A percentile compares a stretch with the other conserved stretches of the same genome.
These are phyloP conservation scores for Salix dunnii DNA, from an alignment of 345 rosid genomes.

Conservation along the genomic window DNA sequence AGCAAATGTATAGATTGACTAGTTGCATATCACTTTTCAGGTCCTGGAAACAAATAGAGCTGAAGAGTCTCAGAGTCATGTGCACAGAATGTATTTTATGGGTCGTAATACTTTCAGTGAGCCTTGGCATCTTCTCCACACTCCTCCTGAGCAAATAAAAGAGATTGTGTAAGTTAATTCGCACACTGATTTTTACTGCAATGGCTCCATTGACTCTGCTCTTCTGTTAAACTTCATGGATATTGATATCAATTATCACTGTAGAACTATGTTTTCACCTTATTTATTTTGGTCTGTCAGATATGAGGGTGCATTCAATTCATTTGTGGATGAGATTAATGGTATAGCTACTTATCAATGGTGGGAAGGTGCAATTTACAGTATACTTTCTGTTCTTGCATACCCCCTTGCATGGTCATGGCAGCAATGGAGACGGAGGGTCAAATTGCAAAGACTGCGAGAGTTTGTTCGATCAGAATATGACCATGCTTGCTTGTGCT, in stretches of 20 bases:
- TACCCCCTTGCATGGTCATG: slow-evolving; percentile 98
- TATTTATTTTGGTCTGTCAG: slow-evolving; percentile 41
- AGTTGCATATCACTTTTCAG: slow-evolving; percentile 40
- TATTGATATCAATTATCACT: neutral
- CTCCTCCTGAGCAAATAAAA: slow-evolving; percentile 90
- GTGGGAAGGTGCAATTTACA: slow-evolving; percentile 98
- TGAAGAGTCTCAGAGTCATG: slow-evolving; percentile 91
- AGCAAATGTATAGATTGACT: slow-evolving; percentile 10
- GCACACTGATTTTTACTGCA: slow-evolving; percentile 15
- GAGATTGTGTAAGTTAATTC: slow-evolving; percentile 84
- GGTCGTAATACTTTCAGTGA: slow-evolving; percentile 93
- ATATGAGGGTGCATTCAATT: slow-evolving; percentile 89
- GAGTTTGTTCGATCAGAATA: slow-evolving; percentile 98
- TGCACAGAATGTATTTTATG: slow-evolving; percentile 97
- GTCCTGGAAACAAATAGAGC: slow-evolving; percentile 98
- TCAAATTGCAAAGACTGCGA: slow-evolving; percentile 80
- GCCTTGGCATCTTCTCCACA: slow-evolving; percentile 96
- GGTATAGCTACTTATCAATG: slow-evolving; percentile 92
- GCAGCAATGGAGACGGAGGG: slow-evolving; percentile 92
- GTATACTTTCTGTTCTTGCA: slow-evolving; percentile 70
- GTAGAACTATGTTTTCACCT: slow-evolving; percentile 12
- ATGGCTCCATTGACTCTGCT: slow-evolving; percentile 10
- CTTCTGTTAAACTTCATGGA: neutral
- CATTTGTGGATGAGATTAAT: slow-evolving; percentile 96
- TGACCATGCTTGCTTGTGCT: slow-evolving; percentile 96